Percentiles rank a stretch among this genome's conserved stretches.
These are phyloP conservation scores for Chalciporus piperatoides DNA, from an alignment of 1,284 basidiomycete genomes.

Conservation along the genomic window DNA sequence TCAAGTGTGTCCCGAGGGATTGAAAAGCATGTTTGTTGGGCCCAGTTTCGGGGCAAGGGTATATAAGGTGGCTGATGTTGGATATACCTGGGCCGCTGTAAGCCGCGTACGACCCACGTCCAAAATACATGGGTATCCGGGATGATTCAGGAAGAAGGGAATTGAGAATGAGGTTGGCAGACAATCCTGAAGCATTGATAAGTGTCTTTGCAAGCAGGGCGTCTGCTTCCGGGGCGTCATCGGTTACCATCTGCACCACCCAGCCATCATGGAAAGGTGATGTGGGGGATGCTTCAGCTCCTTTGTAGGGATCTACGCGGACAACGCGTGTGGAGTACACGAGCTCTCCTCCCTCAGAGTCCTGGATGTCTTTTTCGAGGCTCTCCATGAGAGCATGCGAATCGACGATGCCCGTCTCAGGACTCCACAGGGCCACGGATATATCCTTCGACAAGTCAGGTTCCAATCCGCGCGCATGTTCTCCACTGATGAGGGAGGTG, in stretches of 20 bases:
- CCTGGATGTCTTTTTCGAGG: conserved; percentile 74
- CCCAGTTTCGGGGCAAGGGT: conserved; percentile 78
- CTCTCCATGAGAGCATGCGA: conserved; percentile 80
- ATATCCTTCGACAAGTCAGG: conserved; percentile 77
- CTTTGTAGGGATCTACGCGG: conserved; percentile 69
- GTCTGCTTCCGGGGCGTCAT: conserved; percentile 48
- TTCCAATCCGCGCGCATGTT: conserved; percentile 75
- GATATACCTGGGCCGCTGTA: conserved; percentile 76
- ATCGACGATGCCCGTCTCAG: conserved; percentile 90
- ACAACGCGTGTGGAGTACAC: conserved; percentile 84
- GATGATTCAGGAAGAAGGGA: conserved; percentile 55
- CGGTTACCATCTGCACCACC: conserved; percentile 67
- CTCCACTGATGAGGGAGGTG: conserved; percentile 65
- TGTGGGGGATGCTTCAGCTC: conserved; percentile 21
- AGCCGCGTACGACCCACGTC: conserved; percentile 81
- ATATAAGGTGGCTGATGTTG: conserved; percentile 75
- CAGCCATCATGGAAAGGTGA: conserved; percentile 51
- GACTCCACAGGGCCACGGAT: conserved; percentile 72
- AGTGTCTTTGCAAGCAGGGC: conserved; percentile 81
- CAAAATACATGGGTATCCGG: conserved; percentile 70
- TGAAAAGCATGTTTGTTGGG: conserved; percentile 60
- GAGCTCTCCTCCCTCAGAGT: conserved; percentile 70
- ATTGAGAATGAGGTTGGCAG: conserved; percentile 69
- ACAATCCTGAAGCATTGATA: conserved; percentile 87
- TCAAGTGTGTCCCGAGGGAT: conserved; percentile 87